These are phyloP conservation scores for Saccharomycopsis sp. DNA, from an alignment of 805 yeast genomes.

Conservation along the genomic window DNA sequence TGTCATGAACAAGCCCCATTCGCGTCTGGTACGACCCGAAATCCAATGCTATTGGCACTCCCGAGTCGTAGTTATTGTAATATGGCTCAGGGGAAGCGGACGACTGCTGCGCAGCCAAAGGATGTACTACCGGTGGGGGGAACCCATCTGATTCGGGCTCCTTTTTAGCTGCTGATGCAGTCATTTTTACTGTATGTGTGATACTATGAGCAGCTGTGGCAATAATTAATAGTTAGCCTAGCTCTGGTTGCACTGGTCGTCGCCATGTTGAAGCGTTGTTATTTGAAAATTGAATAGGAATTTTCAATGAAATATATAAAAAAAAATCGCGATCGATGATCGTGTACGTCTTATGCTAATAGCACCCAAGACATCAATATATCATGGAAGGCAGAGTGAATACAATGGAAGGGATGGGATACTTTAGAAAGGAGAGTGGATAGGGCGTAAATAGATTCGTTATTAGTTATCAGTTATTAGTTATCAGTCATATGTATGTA, in stretches of 20 bases:
- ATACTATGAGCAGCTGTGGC: too few species aligned
- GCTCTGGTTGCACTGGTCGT: too few species aligned
- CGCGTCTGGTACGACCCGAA: constrained; percentile 62
- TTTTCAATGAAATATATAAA: not conserved
- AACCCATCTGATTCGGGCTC: not conserved
- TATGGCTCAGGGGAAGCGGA: constrained; percentile 30
- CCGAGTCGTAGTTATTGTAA: constrained; percentile 40
- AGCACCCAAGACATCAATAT: too few species aligned
- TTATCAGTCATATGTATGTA: not conserved
- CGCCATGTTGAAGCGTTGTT: too few species aligned
- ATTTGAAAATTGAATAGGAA: too few species aligned
- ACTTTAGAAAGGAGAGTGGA: too few species aligned
- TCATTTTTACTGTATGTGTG: not conserved
- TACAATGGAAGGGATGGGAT: too few species aligned
- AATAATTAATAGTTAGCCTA: too few species aligned
- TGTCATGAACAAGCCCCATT: constrained; percentile 47
- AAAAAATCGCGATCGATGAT: not conserved
- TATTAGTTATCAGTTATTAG: not conserved
- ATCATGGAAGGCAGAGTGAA: too few species aligned
- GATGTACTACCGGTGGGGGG: constrained; percentile 11
- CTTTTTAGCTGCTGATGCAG: not conserved
- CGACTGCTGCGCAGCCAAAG: constrained; percentile 3
- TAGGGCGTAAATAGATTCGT: not conserved
- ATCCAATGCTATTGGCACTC: constrained; percentile 82
- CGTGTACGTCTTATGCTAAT: not conserved